A percentile compares a stretch with the other conserved stretches of the same genome.
These are phyloP conservation scores for Taiwanofungus camphoratus DNA, from an alignment of 1,284 basidiomycete genomes.

Conservation along the genomic window DNA sequence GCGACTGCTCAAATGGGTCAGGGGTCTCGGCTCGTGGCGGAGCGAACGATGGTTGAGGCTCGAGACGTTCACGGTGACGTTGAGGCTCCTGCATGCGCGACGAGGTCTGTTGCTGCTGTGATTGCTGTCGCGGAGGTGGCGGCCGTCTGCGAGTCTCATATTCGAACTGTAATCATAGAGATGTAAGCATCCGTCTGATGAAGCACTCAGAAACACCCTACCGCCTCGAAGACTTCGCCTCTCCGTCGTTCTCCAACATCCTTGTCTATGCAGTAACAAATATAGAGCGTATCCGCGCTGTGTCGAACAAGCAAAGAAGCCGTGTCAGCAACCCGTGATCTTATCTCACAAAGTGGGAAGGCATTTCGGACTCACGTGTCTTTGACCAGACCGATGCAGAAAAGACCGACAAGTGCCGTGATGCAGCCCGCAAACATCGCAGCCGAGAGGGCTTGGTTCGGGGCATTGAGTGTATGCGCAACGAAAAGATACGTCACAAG, in stretches of 20 bases:
- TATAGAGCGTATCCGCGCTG: slow-evolving; percentile 76
- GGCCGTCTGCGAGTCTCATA: slow-evolving; percentile 37
- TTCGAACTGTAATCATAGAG: slow-evolving; percentile 31
- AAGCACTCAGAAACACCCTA: slow-evolving; percentile 35
- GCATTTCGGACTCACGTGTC: slow-evolving; percentile 54
- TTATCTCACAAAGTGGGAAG: background rate
- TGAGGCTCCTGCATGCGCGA: slow-evolving; percentile 10
- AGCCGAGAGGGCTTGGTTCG: slow-evolving; percentile 72
- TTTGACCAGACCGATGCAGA: slow-evolving; percentile 76
- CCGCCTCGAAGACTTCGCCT: slow-evolving; percentile 65
- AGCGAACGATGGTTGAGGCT: slow-evolving; percentile 18
- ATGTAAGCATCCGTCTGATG: slow-evolving; percentile 4
- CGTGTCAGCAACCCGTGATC: background rate
- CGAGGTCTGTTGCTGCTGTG: slow-evolving; percentile 9
- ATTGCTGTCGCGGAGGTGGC: slow-evolving; percentile 25
- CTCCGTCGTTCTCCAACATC: slow-evolving; percentile 59
- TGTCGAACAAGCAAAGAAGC: too few species aligned
- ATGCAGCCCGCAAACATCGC: slow-evolving; percentile 74
- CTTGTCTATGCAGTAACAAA: slow-evolving; percentile 87
- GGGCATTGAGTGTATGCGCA: slow-evolving; percentile 76
- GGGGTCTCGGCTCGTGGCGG: slow-evolving; percentile 21
- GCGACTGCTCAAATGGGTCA: slow-evolving; percentile 33
- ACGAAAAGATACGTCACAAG: slow-evolving; percentile 84
- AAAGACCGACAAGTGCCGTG: slow-evolving; percentile 77
- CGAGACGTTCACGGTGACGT: slow-evolving; percentile 7